phyloP scores from a whole-genome alignment of 495 filamentous ascomycete species.

The Penicillium soppii region DNA sequence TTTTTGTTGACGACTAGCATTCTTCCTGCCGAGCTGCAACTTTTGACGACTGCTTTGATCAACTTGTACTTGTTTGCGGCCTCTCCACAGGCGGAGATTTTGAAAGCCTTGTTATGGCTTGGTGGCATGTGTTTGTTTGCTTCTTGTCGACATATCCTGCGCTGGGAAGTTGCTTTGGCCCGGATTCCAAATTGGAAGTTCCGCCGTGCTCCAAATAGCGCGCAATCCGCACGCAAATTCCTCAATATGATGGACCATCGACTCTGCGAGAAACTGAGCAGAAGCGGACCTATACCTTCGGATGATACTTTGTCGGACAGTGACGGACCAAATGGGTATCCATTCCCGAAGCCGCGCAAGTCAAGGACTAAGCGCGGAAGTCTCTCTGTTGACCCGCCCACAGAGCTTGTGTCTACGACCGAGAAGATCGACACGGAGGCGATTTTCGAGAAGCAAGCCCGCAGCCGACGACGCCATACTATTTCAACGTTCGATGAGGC shows the following conservation, averaged over 20 bases:
- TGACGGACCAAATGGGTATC: conserved; percentile 34
- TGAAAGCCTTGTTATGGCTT: conserved; percentile 82
- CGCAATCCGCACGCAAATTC: conserved; percentile 47
- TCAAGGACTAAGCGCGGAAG: conserved; percentile 28
- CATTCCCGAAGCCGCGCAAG: conserved; percentile 23
- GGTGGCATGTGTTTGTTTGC: conserved; percentile 78
- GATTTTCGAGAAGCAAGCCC: conserved; percentile 16
- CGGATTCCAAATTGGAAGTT: conserved; percentile 92
- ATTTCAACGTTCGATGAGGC: conserved; percentile 44
- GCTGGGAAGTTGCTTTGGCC: conserved; percentile 81
- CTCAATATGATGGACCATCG: conserved; percentile 52
- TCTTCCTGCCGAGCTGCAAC: conserved; percentile 79
- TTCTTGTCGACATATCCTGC: conserved; percentile 71
- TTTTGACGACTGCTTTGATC: conserved; percentile 79
- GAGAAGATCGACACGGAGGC: conserved; percentile 28
- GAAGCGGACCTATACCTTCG: conserved; percentile 23
- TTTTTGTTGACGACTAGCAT: conserved; percentile 85
- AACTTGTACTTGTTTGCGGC: conserved; percentile 74
- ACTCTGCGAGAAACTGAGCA: conserved; percentile 44
- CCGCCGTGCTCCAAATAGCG: conserved; percentile 51
- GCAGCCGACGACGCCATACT: conserved; percentile 49
- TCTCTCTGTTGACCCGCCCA: conserved; percentile 10
- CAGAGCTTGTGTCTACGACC: conserved; percentile 16
- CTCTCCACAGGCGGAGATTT: conserved; percentile 81
- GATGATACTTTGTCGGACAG: conserved; percentile 41